Percentiles rank a stretch among this genome's conserved stretches.
These are phyloP conservation scores for Fabrea salina DNA, from an alignment of 169 alveolate genomes.

Conservation along the genomic window DNA sequence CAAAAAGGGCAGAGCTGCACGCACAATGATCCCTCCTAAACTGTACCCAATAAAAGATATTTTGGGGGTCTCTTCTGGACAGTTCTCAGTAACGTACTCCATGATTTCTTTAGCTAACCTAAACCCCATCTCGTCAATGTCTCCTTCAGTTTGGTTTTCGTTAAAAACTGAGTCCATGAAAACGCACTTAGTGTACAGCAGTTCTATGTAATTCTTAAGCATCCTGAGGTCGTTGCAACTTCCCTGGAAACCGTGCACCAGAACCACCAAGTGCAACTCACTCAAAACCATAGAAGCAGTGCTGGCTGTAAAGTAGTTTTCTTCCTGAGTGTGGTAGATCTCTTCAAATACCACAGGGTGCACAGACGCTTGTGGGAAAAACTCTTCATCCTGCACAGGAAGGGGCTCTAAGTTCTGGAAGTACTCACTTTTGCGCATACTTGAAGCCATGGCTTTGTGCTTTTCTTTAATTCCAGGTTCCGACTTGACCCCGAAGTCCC, in stretches of 20 bases:
- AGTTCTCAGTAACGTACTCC: conserved; percentile 69
- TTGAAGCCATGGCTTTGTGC: conserved; percentile 61
- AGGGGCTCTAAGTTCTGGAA: conserved; percentile 55
- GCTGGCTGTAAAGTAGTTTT: not conserved
- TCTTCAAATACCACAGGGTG: conserved; percentile 77
- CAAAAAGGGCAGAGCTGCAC: conserved; percentile 91
- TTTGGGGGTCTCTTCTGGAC: conserved; percentile 66
- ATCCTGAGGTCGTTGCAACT: conserved; percentile 87
- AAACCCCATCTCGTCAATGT: conserved; percentile 84
- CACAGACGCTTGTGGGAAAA: conserved; percentile 48
- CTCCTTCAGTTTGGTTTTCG: conserved; percentile 90
- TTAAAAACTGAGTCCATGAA: conserved; percentile 80
- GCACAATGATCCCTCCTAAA: conserved; percentile 90
- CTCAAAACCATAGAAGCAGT: not conserved
- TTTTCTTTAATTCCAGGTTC: conserved; percentile 49
- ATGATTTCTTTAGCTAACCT: conserved; percentile 79
- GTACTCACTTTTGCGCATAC: conserved; percentile 48
- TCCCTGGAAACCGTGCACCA: conserved; percentile 95
- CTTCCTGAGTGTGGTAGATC: conserved; percentile 52
- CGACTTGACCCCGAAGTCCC: conserved; percentile 56
- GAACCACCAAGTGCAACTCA: conserved; percentile 84
- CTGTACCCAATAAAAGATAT: conserved; percentile 91
- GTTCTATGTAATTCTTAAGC: conserved; percentile 78
- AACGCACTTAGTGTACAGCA: conserved; percentile 81
- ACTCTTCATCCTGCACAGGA: conserved; percentile 58